Evolutionary conservation across 768 basidiomycete genomes (phyloP), one percentile per base, ranked within the genome.

Genomic region (Lactarius trivialis): DNA sequence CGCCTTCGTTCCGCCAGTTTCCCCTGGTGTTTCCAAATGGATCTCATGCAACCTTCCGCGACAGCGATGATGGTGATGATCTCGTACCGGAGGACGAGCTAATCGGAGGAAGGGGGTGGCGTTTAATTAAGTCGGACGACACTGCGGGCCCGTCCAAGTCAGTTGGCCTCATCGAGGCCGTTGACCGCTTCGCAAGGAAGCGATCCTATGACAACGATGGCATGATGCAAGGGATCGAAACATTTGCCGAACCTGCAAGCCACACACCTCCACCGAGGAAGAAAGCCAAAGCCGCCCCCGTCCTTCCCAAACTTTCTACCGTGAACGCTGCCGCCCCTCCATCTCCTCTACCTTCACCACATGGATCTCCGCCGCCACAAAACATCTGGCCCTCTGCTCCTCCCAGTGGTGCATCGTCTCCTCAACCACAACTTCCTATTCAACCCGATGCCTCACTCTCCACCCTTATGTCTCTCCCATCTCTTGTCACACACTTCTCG

Each of bases 401-500:
- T 15, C 86, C 89, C n/a, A 89, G 86, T 68, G 86, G 86, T 2
- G 81, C 84, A 26, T 85, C 87, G 39, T 88, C 89, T 28, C 87
- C 88, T 2, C 75, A 81, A 30, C 70, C 70, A 3, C 84, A 83
- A 67, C 80, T 84, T 12, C 91, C 91, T 2, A 71, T 93, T 36
- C 89, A 92, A 70, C 89, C 91, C 7, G 91, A 93, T 73, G 73
- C 91, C 41, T 81, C 90, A 14, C 74, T 98, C 15, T 86, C 91
- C 7, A 88, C 93, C 0, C 85, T 99, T 43, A 75, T 96, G 60
- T 88, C 96, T 0, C 82, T 99, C 0, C 94, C 95, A 1, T 80
- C 85, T 1, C 78, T 99, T 39, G 81, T 97, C 15, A 74, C 81
- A 7, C 89, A 94, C 66, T 98, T 94, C 75, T 84, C 85, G 32